Base-by-base conservation (phyloP, 2,329 filamentous ascomycete genomes). In the Penicillium sp. region DNA sequence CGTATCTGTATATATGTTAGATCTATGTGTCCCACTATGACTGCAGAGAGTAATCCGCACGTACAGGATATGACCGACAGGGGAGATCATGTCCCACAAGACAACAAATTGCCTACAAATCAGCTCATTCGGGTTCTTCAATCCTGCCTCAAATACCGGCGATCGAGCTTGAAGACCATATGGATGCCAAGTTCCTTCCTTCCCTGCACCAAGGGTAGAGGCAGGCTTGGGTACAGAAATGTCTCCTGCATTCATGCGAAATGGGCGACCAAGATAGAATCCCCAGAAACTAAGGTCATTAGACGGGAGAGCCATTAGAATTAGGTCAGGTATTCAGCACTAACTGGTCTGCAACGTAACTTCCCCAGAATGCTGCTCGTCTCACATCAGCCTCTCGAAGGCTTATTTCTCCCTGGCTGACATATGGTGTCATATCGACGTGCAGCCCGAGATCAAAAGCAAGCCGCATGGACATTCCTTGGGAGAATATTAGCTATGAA, bases 401-500 rank as follows among this genome's bases (percentile, higher is more conserved):
- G 17, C 59, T 68, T 30, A 73, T 64, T 11, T 64, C 57, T 2
- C 67, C 68, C 32, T 60, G 60, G 9, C 59, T 54, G 3, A 72
- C 60, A 39, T 73, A 72, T 0, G 58, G 43, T 1, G 57, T 60
- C 53, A 67, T 67, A 39, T 70, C 65, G 13, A 70, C 34, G 36
- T 72, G 69, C 11, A 72, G 42, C 2, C 67, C 70, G 26, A 73
- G 61, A 37, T 73, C 68, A 28, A 71, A 69, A n/a, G 67, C 62
- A 26, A 72, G 59, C 29, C 69, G 58, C 60, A 70, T 70, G 1
- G 69, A 67, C 69, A 72, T 71, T 13, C 67, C 66, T 66, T 11
- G 6, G n/a, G 15, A 9, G 11, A 10, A 20, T 2, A 23, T 16
- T 3, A 43, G 16, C 21, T 23, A 23, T 23, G 21, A 23, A 7